These are phyloP conservation scores for Xylariaceae sp. DNA, from an alignment of 2,329 filamentous ascomycete species.

Conservation along the genomic window DNA sequence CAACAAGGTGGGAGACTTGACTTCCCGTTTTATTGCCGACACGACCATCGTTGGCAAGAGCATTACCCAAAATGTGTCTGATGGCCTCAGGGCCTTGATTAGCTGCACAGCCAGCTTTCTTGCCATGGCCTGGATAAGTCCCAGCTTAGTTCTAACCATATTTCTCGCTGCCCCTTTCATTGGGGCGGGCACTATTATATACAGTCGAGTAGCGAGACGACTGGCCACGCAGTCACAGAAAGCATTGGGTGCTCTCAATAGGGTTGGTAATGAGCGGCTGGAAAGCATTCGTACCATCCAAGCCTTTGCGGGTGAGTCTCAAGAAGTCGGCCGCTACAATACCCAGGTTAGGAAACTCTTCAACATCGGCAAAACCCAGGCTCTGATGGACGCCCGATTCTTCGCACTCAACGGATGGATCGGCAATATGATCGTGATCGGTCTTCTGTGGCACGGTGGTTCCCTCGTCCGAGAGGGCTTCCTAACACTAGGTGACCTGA, in stretches of 20 bases:
- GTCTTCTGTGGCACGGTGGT: conserved; percentile 83
- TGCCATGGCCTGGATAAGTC: conserved; percentile 93
- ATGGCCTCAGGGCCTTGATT: conserved; percentile 85
- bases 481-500: conserved; percentile 86
- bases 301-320: conserved; percentile 87
- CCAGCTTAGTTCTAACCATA: conserved; percentile 82
- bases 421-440: conserved; percentile 93
- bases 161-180: conserved; percentile 85
- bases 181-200: conserved; percentile 84
- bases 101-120: conserved; percentile 84
- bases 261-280: conserved; percentile 95
- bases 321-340: conserved; percentile 89
- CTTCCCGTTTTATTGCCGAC: conserved; percentile 90
- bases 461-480: conserved; percentile 80
- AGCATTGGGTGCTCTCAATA: conserved; percentile 86
- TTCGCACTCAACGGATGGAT: conserved; percentile 82
- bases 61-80: conserved; percentile 95
- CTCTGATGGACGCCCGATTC: conserved; percentile 83
- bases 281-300: conserved; percentile 96
- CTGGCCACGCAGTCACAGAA: conserved; percentile 90
- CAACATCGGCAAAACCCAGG: conserved; percentile 77
- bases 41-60: conserved; percentile 98
- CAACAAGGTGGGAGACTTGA: conserved; percentile 91
- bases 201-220: conserved; percentile 81
- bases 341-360: conserved; percentile 90